These are phyloP conservation scores for Xanthoconium purpureum DNA, from an alignment of 768 basidiomycete genomes.

Conservation along the genomic window DNA sequence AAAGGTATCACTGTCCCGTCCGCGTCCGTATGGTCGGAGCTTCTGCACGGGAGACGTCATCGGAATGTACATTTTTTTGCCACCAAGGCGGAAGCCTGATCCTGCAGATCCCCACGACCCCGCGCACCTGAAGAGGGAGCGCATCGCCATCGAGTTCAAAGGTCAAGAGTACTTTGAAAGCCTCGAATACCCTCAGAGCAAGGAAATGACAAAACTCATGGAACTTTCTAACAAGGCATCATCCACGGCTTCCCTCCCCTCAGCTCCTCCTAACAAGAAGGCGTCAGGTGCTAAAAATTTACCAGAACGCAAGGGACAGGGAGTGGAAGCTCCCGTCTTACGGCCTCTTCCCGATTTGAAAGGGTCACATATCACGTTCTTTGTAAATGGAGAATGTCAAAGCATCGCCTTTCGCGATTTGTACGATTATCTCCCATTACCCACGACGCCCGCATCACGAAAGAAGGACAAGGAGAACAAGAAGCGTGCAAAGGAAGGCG, in stretches of 20 bases:
- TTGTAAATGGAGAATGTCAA: slow-evolving; percentile 85
- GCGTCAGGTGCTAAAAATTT: slow-evolving; percentile 64
- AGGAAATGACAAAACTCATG: slow-evolving; percentile 91
- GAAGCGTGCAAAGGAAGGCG: slow-evolving; percentile 60
- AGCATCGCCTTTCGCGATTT: slow-evolving; percentile 83
- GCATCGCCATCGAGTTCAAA: slow-evolving; percentile 92
- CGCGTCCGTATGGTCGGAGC: slow-evolving; percentile 68
- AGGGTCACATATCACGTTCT: slow-evolving; percentile 81
- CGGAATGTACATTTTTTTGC: slow-evolving; percentile 91
- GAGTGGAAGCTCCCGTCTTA: slow-evolving; percentile 39
- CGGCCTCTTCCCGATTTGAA: slow-evolving; percentile 68
- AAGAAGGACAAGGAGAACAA: slow-evolving; percentile 58
- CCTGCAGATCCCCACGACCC: slow-evolving; percentile 72
- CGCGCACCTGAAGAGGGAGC: slow-evolving; percentile 79
- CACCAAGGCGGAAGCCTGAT: slow-evolving; percentile 57
- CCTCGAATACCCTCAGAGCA: slow-evolving; percentile 80
- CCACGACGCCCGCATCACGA: slow-evolving; percentile 54
- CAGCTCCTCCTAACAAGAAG: slow-evolving; percentile 56
- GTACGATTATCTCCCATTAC: slow-evolving; percentile 86
- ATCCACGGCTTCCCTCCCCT: slow-evolving; percentile 53
- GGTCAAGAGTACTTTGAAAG: slow-evolving; percentile 97
- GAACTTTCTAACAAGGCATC: slow-evolving; percentile 66
- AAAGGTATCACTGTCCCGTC: slow-evolving; percentile 81
- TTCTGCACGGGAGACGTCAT: slow-evolving; percentile 85
- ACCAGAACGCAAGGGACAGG: slow-evolving; percentile 49